phyloP scores from a whole-genome alignment of 805 yeast genomes.

The Barnettozyma botsteinii region DNA sequence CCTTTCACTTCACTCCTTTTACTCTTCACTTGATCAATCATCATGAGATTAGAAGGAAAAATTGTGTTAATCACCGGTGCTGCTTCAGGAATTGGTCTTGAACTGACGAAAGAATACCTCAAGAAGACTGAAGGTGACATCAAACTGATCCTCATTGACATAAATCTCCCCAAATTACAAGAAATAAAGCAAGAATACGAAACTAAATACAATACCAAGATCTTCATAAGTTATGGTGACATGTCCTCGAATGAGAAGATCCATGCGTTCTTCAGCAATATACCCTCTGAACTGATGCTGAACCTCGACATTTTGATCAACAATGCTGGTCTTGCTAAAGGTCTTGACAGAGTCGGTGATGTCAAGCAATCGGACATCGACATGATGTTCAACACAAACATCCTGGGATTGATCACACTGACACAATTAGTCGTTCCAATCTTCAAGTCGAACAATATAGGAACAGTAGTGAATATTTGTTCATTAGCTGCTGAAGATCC shows the following conservation, averaged over 20 bases:
- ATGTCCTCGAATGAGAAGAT: constrained; percentile 47
- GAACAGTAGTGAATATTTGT: constrained; percentile 67
- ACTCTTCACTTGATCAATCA: no score
- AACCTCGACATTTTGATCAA: constrained; percentile 60
- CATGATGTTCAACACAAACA: constrained; percentile 80
- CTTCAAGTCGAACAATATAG: constrained; percentile 60
- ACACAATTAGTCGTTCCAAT: constrained; percentile 70
- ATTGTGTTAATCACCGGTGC: constrained; percentile 87
- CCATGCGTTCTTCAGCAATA: constrained; percentile 40
- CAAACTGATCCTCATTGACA: constrained; percentile 68
- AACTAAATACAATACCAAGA: constrained; percentile 32
- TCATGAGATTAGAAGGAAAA: constrained; percentile 30
- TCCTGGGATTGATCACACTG: constrained; percentile 72
- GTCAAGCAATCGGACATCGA: constrained; percentile 56
- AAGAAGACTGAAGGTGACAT: constrained; percentile 60
- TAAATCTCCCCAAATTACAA: constrained; percentile 55
- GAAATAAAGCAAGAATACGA: constrained; percentile 42
- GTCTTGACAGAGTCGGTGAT: constrained; percentile 69
- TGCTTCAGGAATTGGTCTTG: constrained; percentile 89
- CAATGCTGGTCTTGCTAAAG: constrained; percentile 76
- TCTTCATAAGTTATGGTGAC: constrained; percentile 44
- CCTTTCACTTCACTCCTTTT: no score
- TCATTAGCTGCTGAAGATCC: constrained; percentile 76
- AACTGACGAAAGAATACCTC: constrained; percentile 82
- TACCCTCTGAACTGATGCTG: constrained; percentile 48